These are phyloP conservation scores for Vitis rupestris DNA, from an alignment of 164 flowering plant species.

Conservation along the genomic window DNA sequence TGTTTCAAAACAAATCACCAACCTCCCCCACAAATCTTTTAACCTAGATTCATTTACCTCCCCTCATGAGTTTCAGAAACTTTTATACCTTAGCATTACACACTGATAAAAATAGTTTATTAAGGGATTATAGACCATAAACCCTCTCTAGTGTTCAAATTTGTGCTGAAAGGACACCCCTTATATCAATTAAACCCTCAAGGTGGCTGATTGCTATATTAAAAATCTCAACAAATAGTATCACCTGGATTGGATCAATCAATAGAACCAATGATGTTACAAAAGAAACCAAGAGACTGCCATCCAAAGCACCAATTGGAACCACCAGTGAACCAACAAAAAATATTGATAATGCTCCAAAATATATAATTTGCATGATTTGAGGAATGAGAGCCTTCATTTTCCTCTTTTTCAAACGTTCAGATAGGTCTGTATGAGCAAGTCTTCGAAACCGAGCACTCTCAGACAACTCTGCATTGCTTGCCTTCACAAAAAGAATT, in stretches of 20 bases:
- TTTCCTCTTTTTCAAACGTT: constrained; percentile 65
- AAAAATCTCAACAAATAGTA: not conserved
- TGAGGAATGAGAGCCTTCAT: constrained; percentile 91
- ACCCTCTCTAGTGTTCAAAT: too few relatives aligned
- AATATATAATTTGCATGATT: constrained; percentile 59
- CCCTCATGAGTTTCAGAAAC: not conserved
- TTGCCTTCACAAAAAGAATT: constrained; percentile 87
- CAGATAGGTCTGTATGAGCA: constrained; percentile 57
- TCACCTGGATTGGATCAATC: constrained; percentile 89
- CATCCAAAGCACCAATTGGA: constrained; percentile 59
- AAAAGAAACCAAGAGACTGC: constrained; percentile 63
- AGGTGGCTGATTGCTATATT: too few relatives aligned
- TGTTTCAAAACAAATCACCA: too few relatives aligned
- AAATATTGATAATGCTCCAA: constrained; percentile 51
- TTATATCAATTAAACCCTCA: too few relatives aligned
- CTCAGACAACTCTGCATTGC: constrained; percentile 72
- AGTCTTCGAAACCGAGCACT: constrained; percentile 61
- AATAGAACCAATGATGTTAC: constrained; percentile 70
- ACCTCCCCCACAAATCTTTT: not conserved
- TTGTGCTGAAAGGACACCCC: too few relatives aligned
- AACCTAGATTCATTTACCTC: not conserved
- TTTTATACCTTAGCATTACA: not conserved
- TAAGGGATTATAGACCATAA: too few relatives aligned
- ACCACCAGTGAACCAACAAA: constrained; percentile 54
- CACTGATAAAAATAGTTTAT: too few relatives aligned